Base-by-base conservation (phyloP, 768 basidiomycete genomes). In the Kwoniella bestiolae region DNA sequence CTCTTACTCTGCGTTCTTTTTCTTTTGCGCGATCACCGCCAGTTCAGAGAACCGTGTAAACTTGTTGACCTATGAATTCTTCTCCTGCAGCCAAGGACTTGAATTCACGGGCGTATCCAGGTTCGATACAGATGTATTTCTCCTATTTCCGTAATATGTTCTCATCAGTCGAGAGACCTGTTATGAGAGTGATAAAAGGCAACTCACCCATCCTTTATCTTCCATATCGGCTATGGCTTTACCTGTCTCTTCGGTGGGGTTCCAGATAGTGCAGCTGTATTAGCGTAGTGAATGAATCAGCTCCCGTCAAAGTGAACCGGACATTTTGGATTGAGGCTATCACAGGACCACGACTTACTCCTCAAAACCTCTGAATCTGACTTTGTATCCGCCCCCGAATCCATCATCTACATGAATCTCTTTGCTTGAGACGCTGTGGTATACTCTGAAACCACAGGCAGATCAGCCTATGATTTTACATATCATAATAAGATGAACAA, bases 211-310 rank as follows among this genome's bases (percentile, higher is more conserved):
- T 78, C 94, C 95, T 0, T 86, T 85, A 5, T 86, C 85, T 76
- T 97, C 92, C 92, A 99, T 92, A 77, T 99, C 95, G 12, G 80
- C 87, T 8, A 98, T 90, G 73, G 86, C 89, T 25, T 83, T 82
- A 0, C 92, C 92, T 12, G 80, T 84, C 65, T 85, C 86, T 32
- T 83, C 84, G 72, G 87, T 87, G 6, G 96, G 95, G 83, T 99
- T 98, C 95, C 96, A 98, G 44, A 95, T 83, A n/a, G 94, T 92
- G 6, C 49, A 55, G 68, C 79, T 80, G 51, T 7, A 6, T 6
- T 5, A 21, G 28, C 26, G 26, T 16, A 29, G 44, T 49, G 23
- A 28, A 8, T 7, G 12, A n/a, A 45, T 55, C n/a, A n/a, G n/a
- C n/a, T n/a, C n/a, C n/a, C n/a, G n/a, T n/a, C n/a, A n/a, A n/a